Evolutionary conservation across 352 stramenopile species (phyloP).

Genomic region (Phytophthora sansomeana): DNA sequence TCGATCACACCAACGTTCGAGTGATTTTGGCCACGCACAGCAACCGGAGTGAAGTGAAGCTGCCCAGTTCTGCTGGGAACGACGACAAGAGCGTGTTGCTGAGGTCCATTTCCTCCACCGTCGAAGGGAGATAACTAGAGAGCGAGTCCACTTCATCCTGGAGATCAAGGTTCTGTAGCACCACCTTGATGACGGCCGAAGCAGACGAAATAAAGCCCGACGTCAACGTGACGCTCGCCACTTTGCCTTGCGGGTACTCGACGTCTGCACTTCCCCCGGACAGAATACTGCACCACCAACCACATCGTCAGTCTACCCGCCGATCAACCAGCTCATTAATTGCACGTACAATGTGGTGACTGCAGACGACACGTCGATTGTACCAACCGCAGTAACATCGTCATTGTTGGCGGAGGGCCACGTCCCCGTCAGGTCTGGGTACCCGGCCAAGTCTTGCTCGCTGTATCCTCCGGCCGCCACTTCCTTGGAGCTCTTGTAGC

Average conservation of each 20-base stretch:
- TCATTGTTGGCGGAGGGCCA: slow-evolving; percentile 42
- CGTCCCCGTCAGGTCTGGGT: slow-evolving; percentile 26
- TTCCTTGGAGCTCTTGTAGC: slow-evolving; percentile 41
- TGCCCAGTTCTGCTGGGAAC: slow-evolving; percentile 33
- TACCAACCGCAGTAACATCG: slow-evolving; percentile 28
- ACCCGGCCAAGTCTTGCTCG: slow-evolving; percentile 5
- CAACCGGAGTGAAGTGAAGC: slow-evolving; percentile 21
- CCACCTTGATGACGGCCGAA: slow-evolving; percentile 31
- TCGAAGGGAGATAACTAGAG: slow-evolving; percentile 25
- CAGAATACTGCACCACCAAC: slow-evolving; percentile 28
- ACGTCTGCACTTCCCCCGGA: slow-evolving; percentile 27
- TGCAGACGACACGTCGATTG: slow-evolving; percentile 32
- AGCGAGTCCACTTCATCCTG: slow-evolving; percentile 14
- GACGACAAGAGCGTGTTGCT: slow-evolving; percentile 30
- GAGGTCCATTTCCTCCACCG: slow-evolving; percentile 32
- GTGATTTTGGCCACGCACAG: slow-evolving; percentile 19
- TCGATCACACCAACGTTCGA: neutral
- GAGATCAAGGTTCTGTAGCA: slow-evolving; percentile 41
- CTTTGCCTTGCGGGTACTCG: slow-evolving; percentile 44
- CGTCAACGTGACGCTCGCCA: slow-evolving; percentile 36
- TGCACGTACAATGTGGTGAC: slow-evolving; percentile 36
- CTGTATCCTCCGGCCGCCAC: slow-evolving; percentile 26
- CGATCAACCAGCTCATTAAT: neutral
- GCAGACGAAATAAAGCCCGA: slow-evolving; percentile 28
- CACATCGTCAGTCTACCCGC: slow-evolving; percentile 5